Percentiles rank a stretch among this genome's conserved stretches.
Conservation (phyloP, 345 rosid genomes). For the Murraya koenigii region DNA sequence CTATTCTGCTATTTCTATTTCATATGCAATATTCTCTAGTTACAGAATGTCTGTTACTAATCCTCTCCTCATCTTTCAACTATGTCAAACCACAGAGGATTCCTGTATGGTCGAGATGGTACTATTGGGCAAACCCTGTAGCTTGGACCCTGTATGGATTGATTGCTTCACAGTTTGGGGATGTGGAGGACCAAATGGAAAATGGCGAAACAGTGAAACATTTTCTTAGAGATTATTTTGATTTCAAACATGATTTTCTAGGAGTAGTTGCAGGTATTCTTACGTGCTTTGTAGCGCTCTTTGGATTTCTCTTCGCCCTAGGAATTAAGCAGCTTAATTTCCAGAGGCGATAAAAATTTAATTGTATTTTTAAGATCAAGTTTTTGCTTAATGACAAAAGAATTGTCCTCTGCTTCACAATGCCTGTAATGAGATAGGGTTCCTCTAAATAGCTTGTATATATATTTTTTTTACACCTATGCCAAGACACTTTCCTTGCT, state of each 20-base stretch:
- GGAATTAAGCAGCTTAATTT: constrained; percentile 36
- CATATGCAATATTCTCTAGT: neutral
- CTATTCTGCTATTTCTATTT: neutral
- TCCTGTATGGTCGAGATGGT: constrained; percentile 58
- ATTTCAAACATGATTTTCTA: constrained; percentile 33
- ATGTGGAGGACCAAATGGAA: constrained; percentile 16
- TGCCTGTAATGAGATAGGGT: no score
- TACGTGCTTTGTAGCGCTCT: constrained; percentile 21
- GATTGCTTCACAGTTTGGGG: constrained; percentile 40
- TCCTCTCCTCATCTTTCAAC: neutral
- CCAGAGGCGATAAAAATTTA: constrained; percentile 30
- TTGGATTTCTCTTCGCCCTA: constrained; percentile 29
- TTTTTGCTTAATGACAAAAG: no score
- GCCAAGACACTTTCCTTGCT: no score
- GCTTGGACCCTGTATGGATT: constrained; percentile 47
- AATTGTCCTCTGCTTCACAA: no score
- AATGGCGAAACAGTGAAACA: constrained; percentile 21
- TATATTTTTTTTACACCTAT: no score
- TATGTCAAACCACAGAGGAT: constrained; percentile 30
- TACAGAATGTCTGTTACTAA: neutral
- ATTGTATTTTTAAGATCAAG: no score
- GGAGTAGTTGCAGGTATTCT: constrained; percentile 31
- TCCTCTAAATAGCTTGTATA: no score
- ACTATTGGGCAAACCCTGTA: constrained; percentile 41
- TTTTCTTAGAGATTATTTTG: constrained; percentile 27